Evolutionary conservation across 306 rosid genomes (phyloP).

Genomic region (Cercis canadensis): DNA sequence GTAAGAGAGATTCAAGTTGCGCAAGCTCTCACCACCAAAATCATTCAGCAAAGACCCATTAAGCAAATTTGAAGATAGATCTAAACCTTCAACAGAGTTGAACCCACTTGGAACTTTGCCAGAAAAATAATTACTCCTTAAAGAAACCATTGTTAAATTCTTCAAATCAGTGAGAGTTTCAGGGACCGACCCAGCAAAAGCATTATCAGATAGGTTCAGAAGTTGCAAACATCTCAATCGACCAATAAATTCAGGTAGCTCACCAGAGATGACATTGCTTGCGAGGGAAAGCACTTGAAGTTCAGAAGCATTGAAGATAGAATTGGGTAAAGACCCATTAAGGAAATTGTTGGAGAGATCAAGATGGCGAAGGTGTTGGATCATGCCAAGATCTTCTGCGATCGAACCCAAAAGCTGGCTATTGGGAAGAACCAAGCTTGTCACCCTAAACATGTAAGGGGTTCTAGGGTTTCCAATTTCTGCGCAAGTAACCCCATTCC

Average conservation of each 20-base stretch:
- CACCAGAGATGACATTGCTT: conserved; percentile 78
- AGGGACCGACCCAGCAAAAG: conserved; percentile 77
- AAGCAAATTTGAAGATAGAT: conserved; percentile 83
- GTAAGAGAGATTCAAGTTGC: conserved; percentile 77
- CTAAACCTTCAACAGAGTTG: conserved; percentile 57
- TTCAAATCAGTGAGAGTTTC: conserved; percentile 52
- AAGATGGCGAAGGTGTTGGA: conserved; percentile 67
- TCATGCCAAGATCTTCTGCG: conserved; percentile 62
- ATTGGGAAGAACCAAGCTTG: conserved; percentile 66
- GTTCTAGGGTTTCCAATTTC: conserved; percentile 50
- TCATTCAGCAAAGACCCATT: conserved; percentile 75
- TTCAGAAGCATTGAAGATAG: conserved; percentile 79
- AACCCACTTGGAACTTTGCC: conserved; percentile 67
- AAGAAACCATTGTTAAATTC: conserved; percentile 65
- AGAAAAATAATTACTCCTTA: conserved; percentile 74
- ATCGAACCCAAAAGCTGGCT: conserved; percentile 82
- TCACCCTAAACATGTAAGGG: conserved; percentile 63
- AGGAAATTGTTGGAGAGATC: conserved; percentile 89
- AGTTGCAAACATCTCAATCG: conserved; percentile 58
- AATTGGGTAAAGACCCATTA: conserved; percentile 74
- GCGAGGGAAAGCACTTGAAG: conserved; percentile 78
- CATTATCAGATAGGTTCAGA: conserved; percentile 85
- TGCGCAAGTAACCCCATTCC: conserved; percentile 83
- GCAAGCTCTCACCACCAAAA: conserved; percentile 58
- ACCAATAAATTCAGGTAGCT: conserved; percentile 61